Evolutionary conservation across 495 filamentous ascomycete genomes (phyloP), one percentile per base, ranked within the genome.

Genomic region (Parachaetomium inaequale): DNA sequence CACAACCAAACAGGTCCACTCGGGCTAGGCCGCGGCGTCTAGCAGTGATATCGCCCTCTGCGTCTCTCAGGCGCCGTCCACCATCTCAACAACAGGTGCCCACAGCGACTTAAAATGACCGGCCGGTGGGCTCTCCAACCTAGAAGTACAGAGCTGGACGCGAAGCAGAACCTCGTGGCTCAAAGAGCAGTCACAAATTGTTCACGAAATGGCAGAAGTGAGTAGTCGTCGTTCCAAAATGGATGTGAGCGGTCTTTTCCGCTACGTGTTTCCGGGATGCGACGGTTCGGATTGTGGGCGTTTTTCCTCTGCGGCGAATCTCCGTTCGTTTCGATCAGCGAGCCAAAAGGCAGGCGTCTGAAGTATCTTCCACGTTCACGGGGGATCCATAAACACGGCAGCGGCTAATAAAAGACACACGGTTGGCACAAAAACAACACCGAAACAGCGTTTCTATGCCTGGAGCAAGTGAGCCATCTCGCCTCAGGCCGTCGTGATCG

Each of bases 361-460:
- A 40, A 32, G 19, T 7, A 46, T 21, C 31, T 26, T 43, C 50
- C 29, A 34, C 12, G 31, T 10, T 56, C 19, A 47, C 25, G 34
- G 26, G 31, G 15, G n/a, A 34, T 58, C 21, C 28, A 14, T n/a
- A 17, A 19, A 49, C n/a, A 32, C n/a, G 12, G 25, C 28, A 43
- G 21, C 54, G 45, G 46, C 54, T 43, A 19, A 53, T 43, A 19
- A 53, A 57, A n/a, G 31, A 1, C 19, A 17, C 7, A 6, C 51
- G 49, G 53, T 15, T 25, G 8, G 32, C 4, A 26, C 46, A 14
- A 46, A 59, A 62, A 58, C 31, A 51, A 59, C 15, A 47, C 62
- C 64, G 32, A 56, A 66, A 57, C 60, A 57, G 21, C 31, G 49
- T 52, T 52, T 52, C 26, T 29, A 29, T 51, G 47, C 26, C 47